phyloP scores from a whole-genome alignment of 2,329 filamentous ascomycete species.

The Diaporthe nobilis region DNA sequence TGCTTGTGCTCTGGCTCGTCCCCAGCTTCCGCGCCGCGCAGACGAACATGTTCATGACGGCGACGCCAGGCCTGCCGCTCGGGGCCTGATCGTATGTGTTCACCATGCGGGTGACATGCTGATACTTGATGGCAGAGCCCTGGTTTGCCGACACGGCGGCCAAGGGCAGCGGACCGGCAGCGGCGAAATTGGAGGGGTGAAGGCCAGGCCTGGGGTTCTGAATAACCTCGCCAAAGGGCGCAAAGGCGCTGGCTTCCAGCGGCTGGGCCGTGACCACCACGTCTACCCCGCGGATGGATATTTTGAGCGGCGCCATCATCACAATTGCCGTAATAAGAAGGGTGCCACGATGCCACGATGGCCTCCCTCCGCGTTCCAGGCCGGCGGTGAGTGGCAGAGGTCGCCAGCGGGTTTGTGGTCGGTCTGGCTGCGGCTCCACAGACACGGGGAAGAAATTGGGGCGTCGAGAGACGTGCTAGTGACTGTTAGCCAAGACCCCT shows the following conservation, averaged over 20 bases:
- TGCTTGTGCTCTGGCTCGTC: conserved; percentile 24
- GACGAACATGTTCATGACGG: conserved; percentile 90
- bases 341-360: conserved; percentile 17
- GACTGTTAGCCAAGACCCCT: background rate
- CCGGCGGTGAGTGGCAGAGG: conserved; percentile 14
- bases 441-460: background rate
- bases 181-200: conserved; percentile 59
- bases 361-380: conserved; percentile 11
- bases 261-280: conserved; percentile 71
- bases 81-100: conserved; percentile 79
- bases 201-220: conserved; percentile 76
- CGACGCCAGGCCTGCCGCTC: conserved; percentile 67
- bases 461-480: background rate
- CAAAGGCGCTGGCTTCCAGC: conserved; percentile 79
- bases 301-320: conserved; percentile 41
- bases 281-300: conserved; percentile 61
- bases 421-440: conserved; percentile 8
- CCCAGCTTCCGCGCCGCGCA: conserved; percentile 76
- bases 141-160: conserved; percentile 81
- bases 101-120: conserved; percentile 79
- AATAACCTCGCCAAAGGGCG: conserved; percentile 86
- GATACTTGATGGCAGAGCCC: conserved; percentile 89
- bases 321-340: background rate
- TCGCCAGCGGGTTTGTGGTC: conserved; percentile 6
- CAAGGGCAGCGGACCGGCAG: conserved; percentile 53